phyloP scores from a whole-genome alignment of 768 basidiomycete genomes.

The Trametes cinnabarina region DNA sequence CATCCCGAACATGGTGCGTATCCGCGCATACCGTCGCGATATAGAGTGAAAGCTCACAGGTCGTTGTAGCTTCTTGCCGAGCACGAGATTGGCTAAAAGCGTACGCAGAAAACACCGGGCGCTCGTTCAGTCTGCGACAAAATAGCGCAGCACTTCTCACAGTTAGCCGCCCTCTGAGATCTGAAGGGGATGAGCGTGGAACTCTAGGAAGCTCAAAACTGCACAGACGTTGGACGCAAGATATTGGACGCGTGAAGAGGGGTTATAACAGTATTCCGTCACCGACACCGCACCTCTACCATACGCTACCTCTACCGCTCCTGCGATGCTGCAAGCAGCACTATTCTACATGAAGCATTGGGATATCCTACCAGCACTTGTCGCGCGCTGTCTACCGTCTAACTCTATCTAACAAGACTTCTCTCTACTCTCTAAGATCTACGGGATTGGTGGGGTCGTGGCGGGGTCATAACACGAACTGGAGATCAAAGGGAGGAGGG shows the following conservation, averaged over 20 bases:
- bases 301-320: background rate
- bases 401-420: slow-evolving; percentile 11
- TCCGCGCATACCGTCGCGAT: no score
- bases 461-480: background rate
- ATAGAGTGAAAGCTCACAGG: no score
- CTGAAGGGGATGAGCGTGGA: no score
- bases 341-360: slow-evolving; percentile 9
- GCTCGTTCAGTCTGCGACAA: no score
- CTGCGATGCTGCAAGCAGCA: slow-evolving; percentile 8
- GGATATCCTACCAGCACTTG: slow-evolving; percentile 13
- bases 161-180: no score
- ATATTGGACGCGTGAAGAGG: background rate
- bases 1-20: slow-evolving; percentile 93
- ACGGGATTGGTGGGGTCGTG: slow-evolving; percentile 5
- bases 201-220: no score
- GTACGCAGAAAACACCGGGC: no score
- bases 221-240: no score
- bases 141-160: no score
- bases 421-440: slow-evolving; percentile 16
- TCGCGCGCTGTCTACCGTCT: slow-evolving; percentile 9
- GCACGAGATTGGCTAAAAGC: slow-evolving; percentile 72
- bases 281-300: slow-evolving; percentile 5
- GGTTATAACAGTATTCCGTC: background rate
- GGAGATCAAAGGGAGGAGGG: slow-evolving; percentile 19
- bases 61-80: slow-evolving; percentile 78